Percentiles rank a stretch among this genome's conserved stretches.
These are phyloP conservation scores for Exophiala phaeomuriformis DNA, from an alignment of 2,329 filamentous ascomycete genomes.

Conservation along the genomic window DNA sequence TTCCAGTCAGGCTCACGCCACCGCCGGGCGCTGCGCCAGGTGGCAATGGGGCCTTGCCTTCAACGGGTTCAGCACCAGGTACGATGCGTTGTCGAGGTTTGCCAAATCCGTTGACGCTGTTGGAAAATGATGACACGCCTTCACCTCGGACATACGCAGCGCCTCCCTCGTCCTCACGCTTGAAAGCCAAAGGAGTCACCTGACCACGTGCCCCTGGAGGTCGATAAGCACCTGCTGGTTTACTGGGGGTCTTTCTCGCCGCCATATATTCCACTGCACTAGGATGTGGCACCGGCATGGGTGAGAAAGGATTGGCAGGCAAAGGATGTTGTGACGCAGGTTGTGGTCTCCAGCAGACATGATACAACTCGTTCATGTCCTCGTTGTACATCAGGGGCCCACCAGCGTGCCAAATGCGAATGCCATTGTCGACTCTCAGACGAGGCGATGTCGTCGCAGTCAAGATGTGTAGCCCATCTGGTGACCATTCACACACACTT, in stretches of 20 bases:
- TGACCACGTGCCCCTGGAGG: conserved; percentile 88
- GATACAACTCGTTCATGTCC: conserved; percentile 90
- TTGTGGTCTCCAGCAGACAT: conserved; percentile 80
- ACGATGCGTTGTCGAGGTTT: conserved; percentile 66
- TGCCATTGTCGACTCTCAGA: conserved; percentile 90
- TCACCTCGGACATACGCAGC: conserved; percentile 72
- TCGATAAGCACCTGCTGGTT: conserved; percentile 93
- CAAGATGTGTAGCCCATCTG: conserved; percentile 89
- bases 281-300: conserved; percentile 68
- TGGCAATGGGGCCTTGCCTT: conserved; percentile 48
- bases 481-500: conserved; percentile 94
- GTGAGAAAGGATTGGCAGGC: conserved; percentile 60
- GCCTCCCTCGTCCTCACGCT: conserved; percentile 94
- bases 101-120: conserved; percentile 69
- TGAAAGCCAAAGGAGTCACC: conserved; percentile 85
- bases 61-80: conserved; percentile 73
- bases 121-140: conserved; percentile 59
- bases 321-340: conserved; percentile 53
- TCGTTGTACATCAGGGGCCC: conserved; percentile 90
- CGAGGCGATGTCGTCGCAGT: conserved; percentile 96
- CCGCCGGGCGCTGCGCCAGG: conserved; percentile 63
- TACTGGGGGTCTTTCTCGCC: conserved; percentile 87
- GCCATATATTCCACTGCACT: conserved; percentile 77
- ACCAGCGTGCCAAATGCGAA: conserved; percentile 89
- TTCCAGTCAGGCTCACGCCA: conserved; percentile 58